Conservation (phyloP, 2,329 filamentous ascomycete species). For the Plenodomus lindquistii region DNA sequence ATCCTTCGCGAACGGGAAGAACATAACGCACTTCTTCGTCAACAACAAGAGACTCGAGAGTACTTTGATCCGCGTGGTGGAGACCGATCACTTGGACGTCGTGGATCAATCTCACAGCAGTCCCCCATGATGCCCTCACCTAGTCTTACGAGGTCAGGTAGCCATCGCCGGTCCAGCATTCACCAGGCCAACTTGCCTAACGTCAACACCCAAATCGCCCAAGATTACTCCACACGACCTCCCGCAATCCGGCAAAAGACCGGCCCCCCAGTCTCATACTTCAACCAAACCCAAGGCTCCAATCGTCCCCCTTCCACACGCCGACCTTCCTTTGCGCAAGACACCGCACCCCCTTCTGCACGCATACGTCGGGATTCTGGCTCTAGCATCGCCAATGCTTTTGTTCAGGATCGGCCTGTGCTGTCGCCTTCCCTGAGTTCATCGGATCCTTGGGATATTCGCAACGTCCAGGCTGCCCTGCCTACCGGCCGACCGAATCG, state of each 20-base stretch:
- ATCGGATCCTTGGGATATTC: slow-evolving; percentile 31
- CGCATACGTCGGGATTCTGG: slow-evolving; percentile 9
- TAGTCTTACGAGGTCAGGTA: slow-evolving; percentile 18
- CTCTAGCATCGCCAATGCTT: slow-evolving; percentile 16
- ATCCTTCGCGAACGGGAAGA: slow-evolving; percentile 34
- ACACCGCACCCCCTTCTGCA: slow-evolving; percentile 22
- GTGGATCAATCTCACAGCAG: slow-evolving; percentile 24
- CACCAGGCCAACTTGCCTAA: slow-evolving; percentile 25
- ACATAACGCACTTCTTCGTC: slow-evolving; percentile 13
- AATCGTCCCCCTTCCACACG: slow-evolving; percentile 25
- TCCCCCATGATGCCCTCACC: slow-evolving; percentile 17
- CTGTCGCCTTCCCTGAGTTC: slow-evolving; percentile 7
- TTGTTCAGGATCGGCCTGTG: slow-evolving; percentile 5
- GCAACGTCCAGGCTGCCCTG: slow-evolving; percentile 20
- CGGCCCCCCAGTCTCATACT: slow-evolving; percentile 23
- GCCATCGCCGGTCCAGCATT: slow-evolving; percentile 27
- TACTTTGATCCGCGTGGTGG: slow-evolving; percentile 32
- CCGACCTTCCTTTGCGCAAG: slow-evolving; percentile 21
- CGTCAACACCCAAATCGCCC: slow-evolving; percentile 12
- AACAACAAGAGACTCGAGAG: slow-evolving; percentile 25
- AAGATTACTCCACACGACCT: slow-evolving; percentile 18
- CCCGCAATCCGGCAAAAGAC: slow-evolving; percentile 20
- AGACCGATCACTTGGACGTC: slow-evolving; percentile 12
- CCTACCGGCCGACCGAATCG: slow-evolving; percentile 10
- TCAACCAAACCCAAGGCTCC: slow-evolving; percentile 15